A percentile compares a stretch with the other conserved stretches of the same genome.
These are phyloP conservation scores for Cladophialophora psammophila DNA, from an alignment of 2,329 filamentous ascomycete species.

Conservation along the genomic window DNA sequence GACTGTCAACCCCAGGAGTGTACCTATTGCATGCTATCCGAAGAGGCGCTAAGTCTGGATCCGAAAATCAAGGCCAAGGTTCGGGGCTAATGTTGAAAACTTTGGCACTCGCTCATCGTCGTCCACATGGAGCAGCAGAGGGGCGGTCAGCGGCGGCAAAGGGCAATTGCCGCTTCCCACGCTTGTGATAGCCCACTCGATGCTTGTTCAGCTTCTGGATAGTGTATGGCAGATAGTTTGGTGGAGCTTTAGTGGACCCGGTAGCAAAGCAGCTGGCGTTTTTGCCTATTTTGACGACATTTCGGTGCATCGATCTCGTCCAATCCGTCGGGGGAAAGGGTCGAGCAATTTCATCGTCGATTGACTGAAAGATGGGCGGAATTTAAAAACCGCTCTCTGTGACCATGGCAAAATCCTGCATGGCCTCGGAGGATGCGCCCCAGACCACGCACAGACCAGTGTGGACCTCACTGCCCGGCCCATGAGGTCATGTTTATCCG, in stretches of 20 bases:
- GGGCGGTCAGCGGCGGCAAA: neutral
- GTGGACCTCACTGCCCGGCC: neutral
- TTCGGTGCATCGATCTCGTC: neutral
- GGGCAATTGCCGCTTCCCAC: constrained; percentile 17
- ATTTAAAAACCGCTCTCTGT: constrained; percentile 12
- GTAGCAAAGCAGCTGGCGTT: neutral
- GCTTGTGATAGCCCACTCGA: neutral
- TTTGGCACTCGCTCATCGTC: constrained; percentile 9
- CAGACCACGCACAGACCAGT: constrained; percentile 15
- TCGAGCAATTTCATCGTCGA: neutral
- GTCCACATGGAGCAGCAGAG: neutral
- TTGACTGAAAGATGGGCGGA: constrained; percentile 6
- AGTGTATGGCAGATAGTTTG: neutral
- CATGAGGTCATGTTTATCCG: neutral
- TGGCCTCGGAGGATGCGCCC: neutral
- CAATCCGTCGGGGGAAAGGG: neutral
- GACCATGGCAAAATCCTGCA: neutral
- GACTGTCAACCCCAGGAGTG: neutral
- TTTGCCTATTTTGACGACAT: constrained; percentile 34
- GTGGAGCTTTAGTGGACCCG: neutral
- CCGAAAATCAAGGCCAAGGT: constrained; percentile 18
- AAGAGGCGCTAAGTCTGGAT: constrained; percentile 7
- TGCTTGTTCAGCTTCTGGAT: neutral
- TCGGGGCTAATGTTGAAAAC: constrained; percentile 12
- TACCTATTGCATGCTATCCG: neutral